Percentiles rank a stretch among this genome's conserved stretches.
Evolutionary conservation across 139 green algal species (phyloP).

Genomic region (Auxenochlorella pyrenoidosa): DNA sequence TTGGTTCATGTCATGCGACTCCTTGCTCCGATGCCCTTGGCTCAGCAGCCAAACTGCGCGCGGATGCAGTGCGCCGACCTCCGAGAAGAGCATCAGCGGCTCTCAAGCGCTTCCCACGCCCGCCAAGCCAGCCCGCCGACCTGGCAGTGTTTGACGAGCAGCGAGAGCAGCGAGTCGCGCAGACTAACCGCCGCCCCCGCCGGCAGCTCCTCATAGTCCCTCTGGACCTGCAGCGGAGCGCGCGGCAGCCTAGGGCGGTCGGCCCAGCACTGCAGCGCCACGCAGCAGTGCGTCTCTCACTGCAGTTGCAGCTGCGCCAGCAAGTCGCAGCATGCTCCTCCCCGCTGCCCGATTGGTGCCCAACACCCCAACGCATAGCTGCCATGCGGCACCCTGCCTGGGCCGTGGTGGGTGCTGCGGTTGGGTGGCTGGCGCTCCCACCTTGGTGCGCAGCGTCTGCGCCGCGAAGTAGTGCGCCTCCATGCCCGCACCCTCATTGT

Average conservation of each 20-base stretch:
- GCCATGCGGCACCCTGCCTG: too few species aligned
- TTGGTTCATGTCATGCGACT: too few species aligned
- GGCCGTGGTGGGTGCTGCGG: too few species aligned
- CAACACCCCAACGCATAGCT: background rate
- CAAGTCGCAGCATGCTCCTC: too few species aligned
- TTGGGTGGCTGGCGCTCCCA: background rate
- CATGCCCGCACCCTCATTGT: constrained; percentile 66
- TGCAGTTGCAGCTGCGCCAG: too few species aligned
- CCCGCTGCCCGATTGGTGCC: too few species aligned
- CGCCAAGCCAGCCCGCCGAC: constrained; percentile 57
- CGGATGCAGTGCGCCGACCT: too few species aligned
- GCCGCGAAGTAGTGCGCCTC: constrained; percentile 90
- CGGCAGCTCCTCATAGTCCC: constrained; percentile 94
- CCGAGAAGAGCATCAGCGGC: too few species aligned
- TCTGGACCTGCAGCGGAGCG: constrained; percentile 74
- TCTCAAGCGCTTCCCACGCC: constrained; percentile 46
- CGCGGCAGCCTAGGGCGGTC: too few species aligned
- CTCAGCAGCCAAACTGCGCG: background rate
- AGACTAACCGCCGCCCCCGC: constrained; percentile 60
- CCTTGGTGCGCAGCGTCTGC: constrained; percentile 93
- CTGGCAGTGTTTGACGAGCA: constrained; percentile 70
- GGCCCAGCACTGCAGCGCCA: background rate
- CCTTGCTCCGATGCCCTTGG: too few species aligned
- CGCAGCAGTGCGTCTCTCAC: too few species aligned
- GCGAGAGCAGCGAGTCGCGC: constrained; percentile 77